Evolutionary conservation across 2,329 filamentous ascomycete genomes (phyloP).

Genomic region (Talaromyces sp.): DNA sequence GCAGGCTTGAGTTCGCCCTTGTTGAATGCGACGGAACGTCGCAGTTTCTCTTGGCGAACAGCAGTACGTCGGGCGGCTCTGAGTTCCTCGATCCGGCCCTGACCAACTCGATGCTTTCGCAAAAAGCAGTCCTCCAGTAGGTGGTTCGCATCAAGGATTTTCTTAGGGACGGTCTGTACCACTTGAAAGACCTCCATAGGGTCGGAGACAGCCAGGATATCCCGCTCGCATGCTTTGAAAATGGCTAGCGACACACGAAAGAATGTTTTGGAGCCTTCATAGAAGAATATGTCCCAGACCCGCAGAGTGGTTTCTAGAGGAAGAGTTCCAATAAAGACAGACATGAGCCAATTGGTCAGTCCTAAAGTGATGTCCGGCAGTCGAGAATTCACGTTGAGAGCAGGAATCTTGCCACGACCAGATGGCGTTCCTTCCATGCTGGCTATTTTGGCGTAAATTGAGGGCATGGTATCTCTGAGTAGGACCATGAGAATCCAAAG

Average conservation of each 20-base stretch:
- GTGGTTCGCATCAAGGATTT: constrained; percentile 77
- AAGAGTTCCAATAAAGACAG: constrained; percentile 87
- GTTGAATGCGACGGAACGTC: constrained; percentile 39
- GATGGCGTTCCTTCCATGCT: constrained; percentile 58
- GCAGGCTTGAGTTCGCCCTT: constrained; percentile 37
- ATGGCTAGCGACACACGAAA: constrained; percentile 90
- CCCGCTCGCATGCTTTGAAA: constrained; percentile 82
- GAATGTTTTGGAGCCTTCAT: constrained; percentile 89
- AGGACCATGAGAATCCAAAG: constrained; percentile 89
- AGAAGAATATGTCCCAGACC: constrained; percentile 95
- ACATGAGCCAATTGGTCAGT: constrained; percentile 98
- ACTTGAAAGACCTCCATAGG: constrained; percentile 96
- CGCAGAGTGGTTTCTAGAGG: constrained; percentile 89
- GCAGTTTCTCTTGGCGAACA: constrained; percentile 45
- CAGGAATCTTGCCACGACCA: constrained; percentile 44
- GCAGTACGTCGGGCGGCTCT: constrained; percentile 67
- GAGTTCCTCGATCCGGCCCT: constrained; percentile 77
- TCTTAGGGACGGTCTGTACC: constrained; percentile 82
- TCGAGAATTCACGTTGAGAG: constrained; percentile 50
- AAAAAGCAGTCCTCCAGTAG: constrained; percentile 83
- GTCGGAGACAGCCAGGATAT: constrained; percentile 78
- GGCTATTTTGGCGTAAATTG: constrained; percentile 85
- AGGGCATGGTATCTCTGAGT: constrained; percentile 78
- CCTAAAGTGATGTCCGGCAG: constrained; percentile 89
- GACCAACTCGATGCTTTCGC: constrained; percentile 76